Percentiles rank a stretch among this genome's conserved stretches.
These are phyloP conservation scores for Saccharum spontaneum DNA, from an alignment of 176 grass and related monocot genomes.

Conservation along the genomic window DNA sequence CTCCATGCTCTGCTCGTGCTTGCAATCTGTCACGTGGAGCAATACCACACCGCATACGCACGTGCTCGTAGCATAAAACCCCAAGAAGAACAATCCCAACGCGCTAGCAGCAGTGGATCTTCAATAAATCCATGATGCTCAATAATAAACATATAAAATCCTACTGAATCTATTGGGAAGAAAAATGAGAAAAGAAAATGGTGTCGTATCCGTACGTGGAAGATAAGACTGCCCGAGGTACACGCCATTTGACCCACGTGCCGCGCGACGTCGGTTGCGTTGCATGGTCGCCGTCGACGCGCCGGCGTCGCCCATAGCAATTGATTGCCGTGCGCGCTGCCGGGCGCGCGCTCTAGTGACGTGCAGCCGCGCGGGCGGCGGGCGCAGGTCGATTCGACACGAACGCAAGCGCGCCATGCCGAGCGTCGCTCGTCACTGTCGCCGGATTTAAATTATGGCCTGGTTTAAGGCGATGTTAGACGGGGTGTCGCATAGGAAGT, in stretches of 20 bases:
- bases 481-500: too few relatives aligned
- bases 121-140: too few relatives aligned
- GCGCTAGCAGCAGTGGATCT: not conserved
- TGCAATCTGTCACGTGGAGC: not conserved
- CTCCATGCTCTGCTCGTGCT: not conserved
- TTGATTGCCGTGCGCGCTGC: not conserved
- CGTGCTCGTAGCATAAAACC: not conserved
- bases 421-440: not conserved
- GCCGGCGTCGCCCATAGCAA: slow-evolving; percentile 27
- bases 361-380: not conserved
- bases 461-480: too few relatives aligned
- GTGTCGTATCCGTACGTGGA: slow-evolving; percentile 8
- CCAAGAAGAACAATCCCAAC: not conserved
- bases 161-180: too few relatives aligned
- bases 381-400: not conserved
- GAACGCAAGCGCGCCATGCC: not conserved
- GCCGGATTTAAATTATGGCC: too few relatives aligned
- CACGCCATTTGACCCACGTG: slow-evolving; percentile 22
- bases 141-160: too few relatives aligned
- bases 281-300: slow-evolving; percentile 22
- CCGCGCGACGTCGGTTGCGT: not conserved
- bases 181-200: not conserved
- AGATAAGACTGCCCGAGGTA: slow-evolving; percentile 25
- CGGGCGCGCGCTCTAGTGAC: slow-evolving; percentile 1
- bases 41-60: not conserved